Base-by-base conservation (phyloP, 1,284 basidiomycete genomes). In the Cryptococcus maquisensis region DNA sequence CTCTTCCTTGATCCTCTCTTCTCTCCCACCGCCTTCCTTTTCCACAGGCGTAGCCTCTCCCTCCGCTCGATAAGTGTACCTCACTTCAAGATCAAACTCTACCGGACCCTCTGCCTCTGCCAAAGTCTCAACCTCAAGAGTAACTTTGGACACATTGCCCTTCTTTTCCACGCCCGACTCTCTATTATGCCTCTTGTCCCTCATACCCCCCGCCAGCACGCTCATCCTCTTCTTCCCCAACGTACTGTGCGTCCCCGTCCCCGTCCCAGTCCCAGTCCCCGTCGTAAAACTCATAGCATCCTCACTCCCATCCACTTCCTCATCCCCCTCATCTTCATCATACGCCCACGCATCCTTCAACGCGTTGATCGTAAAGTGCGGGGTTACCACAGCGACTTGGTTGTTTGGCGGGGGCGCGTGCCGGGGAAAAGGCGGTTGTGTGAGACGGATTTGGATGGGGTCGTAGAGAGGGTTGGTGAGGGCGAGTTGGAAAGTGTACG, bases 331-430 rank as follows among this genome's bases (percentile, higher is more conserved):
- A 41, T 88, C 86, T 51, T 84, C 77, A 32, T 95, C 92, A 61
- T 93, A 95, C 72, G 94, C 92, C 92, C 90, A 95, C 39, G 89
- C 90, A 70, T 96, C 93, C 28, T 90, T 90, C 66, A 88, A 90
- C 1, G 92, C 87, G 15, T 87, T 86, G 39, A 96, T 84, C 1
- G 87, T 81, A 69, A 96, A 93, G 12, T 85, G 78, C 0, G 83
- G 78, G 8, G 84, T 84, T 0, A 89, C 88, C 2, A 95, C 77
- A 18, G 86, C 85, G 5, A 94, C 47, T 5, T 63, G 60, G 38
- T 60, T 57, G 32, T 63, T 65, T 3, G 60, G 36, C 16, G 54
- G 38, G 2, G 62, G 47, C 47, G 61, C 55, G 51, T 56, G 38
- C 38, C 57, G 52, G 49, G 55, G 56, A 54, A 45, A 52, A 54